A percentile compares a stretch with the other conserved stretches of the same genome.
Evolutionary conservation across 1,284 basidiomycete species (phyloP).

Genomic region (Cryptococcus sp.): DNA sequence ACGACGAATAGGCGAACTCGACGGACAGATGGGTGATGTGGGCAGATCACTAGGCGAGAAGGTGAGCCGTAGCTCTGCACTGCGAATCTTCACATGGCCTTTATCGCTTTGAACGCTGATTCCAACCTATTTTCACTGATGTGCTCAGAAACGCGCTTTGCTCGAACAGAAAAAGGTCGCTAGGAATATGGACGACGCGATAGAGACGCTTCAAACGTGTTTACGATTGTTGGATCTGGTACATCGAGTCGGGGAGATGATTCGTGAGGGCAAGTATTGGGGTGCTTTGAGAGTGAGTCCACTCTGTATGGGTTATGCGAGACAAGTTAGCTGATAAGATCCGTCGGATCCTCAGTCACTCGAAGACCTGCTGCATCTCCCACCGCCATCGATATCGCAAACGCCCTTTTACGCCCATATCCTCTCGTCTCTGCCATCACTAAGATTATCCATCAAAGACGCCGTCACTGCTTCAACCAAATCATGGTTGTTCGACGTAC

Average conservation of each 20-base stretch:
- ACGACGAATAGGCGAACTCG: slow-evolving; percentile 60
- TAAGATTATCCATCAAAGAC: slow-evolving; percentile 84
- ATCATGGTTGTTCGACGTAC: slow-evolving; percentile 93
- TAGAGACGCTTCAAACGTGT: slow-evolving; percentile 90
- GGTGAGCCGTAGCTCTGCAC: slow-evolving; percentile 32
- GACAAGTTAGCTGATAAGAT: no score
- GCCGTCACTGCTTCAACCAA: slow-evolving; percentile 94
- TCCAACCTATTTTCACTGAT: slow-evolving; percentile 1
- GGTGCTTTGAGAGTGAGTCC: slow-evolving; percentile 87
- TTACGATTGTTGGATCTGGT: slow-evolving; percentile 90
- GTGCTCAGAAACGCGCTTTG: slow-evolving; percentile 70
- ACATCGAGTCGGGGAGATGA: slow-evolving; percentile 90
- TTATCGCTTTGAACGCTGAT: neutral
- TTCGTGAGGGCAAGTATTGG: slow-evolving; percentile 91
- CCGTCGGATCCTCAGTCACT: slow-evolving; percentile 80
- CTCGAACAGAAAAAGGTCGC: slow-evolving; percentile 90
- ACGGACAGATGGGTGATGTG: slow-evolving; percentile 63
- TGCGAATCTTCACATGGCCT: neutral
- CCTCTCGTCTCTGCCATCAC: slow-evolving; percentile 84
- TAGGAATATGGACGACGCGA: slow-evolving; percentile 91
- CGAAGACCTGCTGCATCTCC: slow-evolving; percentile 89
- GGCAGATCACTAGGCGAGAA: slow-evolving; percentile 85
- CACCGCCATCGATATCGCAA: slow-evolving; percentile 84
- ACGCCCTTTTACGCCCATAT: slow-evolving; percentile 93
- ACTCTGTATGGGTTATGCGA: no score